Evolutionary conservation across 352 stramenopile genomes (phyloP), one percentile per base, ranked within the genome.

Genomic region (Blastocystis sp.): DNA sequence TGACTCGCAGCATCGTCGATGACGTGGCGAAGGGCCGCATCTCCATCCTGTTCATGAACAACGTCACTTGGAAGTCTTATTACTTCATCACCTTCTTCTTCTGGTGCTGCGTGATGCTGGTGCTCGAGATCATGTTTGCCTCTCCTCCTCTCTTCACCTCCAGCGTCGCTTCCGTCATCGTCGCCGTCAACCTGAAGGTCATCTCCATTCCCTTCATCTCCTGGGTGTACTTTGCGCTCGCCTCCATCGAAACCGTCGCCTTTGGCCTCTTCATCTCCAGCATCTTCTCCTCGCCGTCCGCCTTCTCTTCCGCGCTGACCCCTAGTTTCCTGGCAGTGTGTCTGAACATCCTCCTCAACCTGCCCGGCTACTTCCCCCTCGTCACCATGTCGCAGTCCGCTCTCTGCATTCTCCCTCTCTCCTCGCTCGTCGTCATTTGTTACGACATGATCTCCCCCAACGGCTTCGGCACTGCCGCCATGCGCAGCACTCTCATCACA

Each of bases 21-120:
- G 48, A 56, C 48, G 14, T 56, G 48, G 14, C 5, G 48, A 7
- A 56, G 48, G 48, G 48, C 5, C 48, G 48, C 48, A 56, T 14
- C 48, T 7, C 48, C 5, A 77, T 77, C 56, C 67, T 77, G 2
- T 77, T 59, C 21, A 17, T 77, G 23, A 77, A 77, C 21, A 59
- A 59, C 45, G 67, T 77, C 17, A 21, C 34, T 5, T 61, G 23
- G 28, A 38, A 28, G 10, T 14, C 14, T 0, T 77, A 77, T 9
- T 38, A 53, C 45, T 4, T 23, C 1, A 61, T 10, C 21, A 0
- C 45, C 17, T 34, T 59, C 10, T 2, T 77, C 2, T 77, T 77
- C 67, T 77, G 45, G 23, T 23, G 1, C 9, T 5, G 56, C 1
- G 28, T 77, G 11, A 59, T 77, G 14, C 2, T 77, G 17, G 21